Base-by-base conservation (phyloP, 2,329 filamentous ascomycete genomes). In the Curvularia hawaiiensis region DNA sequence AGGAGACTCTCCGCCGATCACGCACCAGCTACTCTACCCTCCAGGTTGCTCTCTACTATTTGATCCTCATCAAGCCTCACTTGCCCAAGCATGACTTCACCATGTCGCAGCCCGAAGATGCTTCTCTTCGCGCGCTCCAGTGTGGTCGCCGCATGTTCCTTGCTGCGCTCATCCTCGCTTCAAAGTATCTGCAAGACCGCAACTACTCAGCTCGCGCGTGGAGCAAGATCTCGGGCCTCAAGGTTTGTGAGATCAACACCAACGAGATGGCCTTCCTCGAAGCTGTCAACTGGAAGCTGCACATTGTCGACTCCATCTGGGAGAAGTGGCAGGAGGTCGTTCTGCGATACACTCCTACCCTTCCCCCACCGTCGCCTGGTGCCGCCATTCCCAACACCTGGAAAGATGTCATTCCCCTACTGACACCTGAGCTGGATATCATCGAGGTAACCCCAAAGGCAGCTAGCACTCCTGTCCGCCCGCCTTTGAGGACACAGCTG, bases 211-310 rank as follows among this genome's bases (percentile, higher is more conserved):
- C 95, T 48, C 89, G 94, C 54, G 95, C 95, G 41, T 99, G 95
- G 95, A 98, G 94, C 78, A 98, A 97, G 82, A 99, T 99, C 68
- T 98, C 95, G 18, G 95, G 95, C n/a, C 83, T 99, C 56, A 92
- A 91, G 74, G 93, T 92, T 3, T 82, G 86, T 55, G 95, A 99
- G 79, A 98, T 99, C 78, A 98, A 98, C 78, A 90, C 92, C 72
- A 98, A 98, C 76, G 95, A 99, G 79, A 89, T 96, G 76, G 88
- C 91, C 18, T 99, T 98, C 75, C 84, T 99, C 46, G 80, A 89
- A 60, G 91, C 93, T 45, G 91, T 99, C 61, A 89, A 92, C 76
- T 99, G 94, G 93, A 91, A 92, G 70, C 85, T 99, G 30, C 95
- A 99, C 76, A 94, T 99, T 62, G 89, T 92, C 0, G 92, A 97